These are phyloP conservation scores for Mucor circinelloides DNA, from an alignment of 371 early-diverging fungal species.

Conservation along the genomic window DNA sequence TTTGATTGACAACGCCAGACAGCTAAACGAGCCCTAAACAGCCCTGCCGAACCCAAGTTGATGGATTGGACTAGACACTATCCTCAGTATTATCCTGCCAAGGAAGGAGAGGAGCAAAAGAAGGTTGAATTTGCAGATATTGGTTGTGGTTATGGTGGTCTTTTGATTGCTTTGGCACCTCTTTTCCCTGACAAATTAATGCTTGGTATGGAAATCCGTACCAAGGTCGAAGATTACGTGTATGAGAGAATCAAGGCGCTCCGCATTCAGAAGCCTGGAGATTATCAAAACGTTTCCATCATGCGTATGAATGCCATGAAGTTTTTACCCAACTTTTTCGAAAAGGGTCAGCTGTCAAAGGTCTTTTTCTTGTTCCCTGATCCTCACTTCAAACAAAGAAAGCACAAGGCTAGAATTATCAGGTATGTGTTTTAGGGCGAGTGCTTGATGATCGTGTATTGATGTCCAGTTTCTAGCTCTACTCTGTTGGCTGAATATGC, in stretches of 20 bases:
- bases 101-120: conserved; percentile 45
- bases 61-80: conserved; percentile 93
- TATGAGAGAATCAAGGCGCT: conserved; percentile 87
- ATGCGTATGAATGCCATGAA: conserved; percentile 99
- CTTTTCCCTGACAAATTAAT: conserved; percentile 90
- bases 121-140: conserved; percentile 97
- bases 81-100: conserved; percentile 70
- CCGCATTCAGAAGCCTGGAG: conserved; percentile 77
- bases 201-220: conserved; percentile 98
- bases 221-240: conserved; percentile 96
- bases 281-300: conserved; percentile 94
- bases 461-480: conserved; percentile 29
- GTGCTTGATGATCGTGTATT: too few relatives aligned
- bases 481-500: conserved; percentile 96
- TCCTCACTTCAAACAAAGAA: conserved; percentile 99
- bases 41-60: conserved; percentile 82
- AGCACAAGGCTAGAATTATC: conserved; percentile 99
- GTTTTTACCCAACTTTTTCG: conserved; percentile 98
- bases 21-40: conserved; percentile 22
- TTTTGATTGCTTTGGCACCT: conserved; percentile 88
- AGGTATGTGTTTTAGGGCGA: conserved; percentile 49
- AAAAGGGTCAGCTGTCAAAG: conserved; percentile 91
- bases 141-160: conserved; percentile 99
- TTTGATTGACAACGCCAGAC: background rate
- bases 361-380: conserved; percentile 99